Evolutionary conservation across 2,329 filamentous ascomycete genomes (phyloP), one percentile per base, ranked within the genome.

Genomic region (Lojkania enalia): DNA sequence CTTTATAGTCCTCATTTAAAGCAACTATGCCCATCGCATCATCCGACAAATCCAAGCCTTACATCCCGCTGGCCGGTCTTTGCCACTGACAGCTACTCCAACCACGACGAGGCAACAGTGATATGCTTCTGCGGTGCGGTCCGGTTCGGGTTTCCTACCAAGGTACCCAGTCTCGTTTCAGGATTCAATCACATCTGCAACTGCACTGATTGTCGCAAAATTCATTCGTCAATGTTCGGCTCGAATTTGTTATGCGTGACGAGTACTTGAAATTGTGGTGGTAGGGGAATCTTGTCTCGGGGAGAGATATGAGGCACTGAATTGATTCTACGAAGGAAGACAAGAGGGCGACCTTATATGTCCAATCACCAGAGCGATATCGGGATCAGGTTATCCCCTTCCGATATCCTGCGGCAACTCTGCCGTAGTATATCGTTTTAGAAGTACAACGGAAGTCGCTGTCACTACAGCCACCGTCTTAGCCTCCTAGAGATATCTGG

Each of bases 11-110:
- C n/a, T n/a, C n/a, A n/a, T n/a, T n/a, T n/a, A n/a, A n/a, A n/a
- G n/a, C n/a, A n/a, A n/a, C n/a, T n/a, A n/a, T n/a, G 9, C n/a
- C 25, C 25, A n/a, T 27, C 84, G 40, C 88, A 82, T 19, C 85
- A 11, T 14, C 45, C 35, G 36, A 53, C 18, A 53, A 50, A 18
- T 45, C 49, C 20, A 55, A 55, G 20, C 37, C 52, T 4, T 53
- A 62, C 52, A 39, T 62, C 20, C 58, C 60, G 15, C 48, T 55
- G 9, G 51, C 54, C 5, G 45, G 56, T 15, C n/a, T 32, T 16
- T 48, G 47, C n/a, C 9, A 44, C 50, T 7, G 60, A 63, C 20
- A 56, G 57, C 5, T 61, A 52, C 41, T 57, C 55, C 32, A 59
- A 39, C 2, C 51, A 61, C n/a, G 51, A 49, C 13, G 49, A 55